A percentile compares a stretch with the other conserved stretches of the same genome.
These are phyloP conservation scores for Anthoceros angustus DNA, from an alignment of 225 moss, liverwort and hornwort species.

Conservation along the genomic window DNA sequence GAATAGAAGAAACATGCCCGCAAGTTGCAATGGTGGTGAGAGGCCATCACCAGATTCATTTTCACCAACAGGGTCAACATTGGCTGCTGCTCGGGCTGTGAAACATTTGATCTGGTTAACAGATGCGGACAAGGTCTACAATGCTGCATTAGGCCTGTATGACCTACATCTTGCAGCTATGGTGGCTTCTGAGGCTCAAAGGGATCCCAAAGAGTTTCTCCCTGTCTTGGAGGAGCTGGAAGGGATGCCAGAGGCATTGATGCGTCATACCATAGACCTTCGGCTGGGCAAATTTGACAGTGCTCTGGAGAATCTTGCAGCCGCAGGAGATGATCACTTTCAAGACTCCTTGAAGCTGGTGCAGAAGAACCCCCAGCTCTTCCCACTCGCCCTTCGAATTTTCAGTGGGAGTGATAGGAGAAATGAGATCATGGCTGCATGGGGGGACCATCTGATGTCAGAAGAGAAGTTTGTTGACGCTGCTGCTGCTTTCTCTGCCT, in stretches of 20 bases:
- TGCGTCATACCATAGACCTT: slow-evolving; percentile 69
- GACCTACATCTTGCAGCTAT: slow-evolving; percentile 95
- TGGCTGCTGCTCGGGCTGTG: slow-evolving; percentile 87
- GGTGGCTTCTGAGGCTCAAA: slow-evolving; percentile 90
- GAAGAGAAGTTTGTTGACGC: slow-evolving; percentile 75
- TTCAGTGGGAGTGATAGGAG: slow-evolving; percentile 30
- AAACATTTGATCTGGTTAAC: slow-evolving; percentile 96
- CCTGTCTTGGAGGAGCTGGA: slow-evolving; percentile 72
- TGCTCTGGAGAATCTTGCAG: slow-evolving; percentile 56
- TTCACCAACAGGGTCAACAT: slow-evolving; percentile 19
- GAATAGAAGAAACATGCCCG: slow-evolving; percentile 31
- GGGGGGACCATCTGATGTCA: slow-evolving; percentile 75
- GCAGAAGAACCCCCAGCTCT: slow-evolving; percentile 44
- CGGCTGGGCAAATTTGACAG: slow-evolving; percentile 72
- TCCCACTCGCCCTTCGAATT: slow-evolving; percentile 51
- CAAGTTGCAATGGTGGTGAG: slow-evolving; percentile 33
- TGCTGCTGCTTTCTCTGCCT: slow-evolving; percentile 76
- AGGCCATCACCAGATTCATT: slow-evolving; percentile 6
- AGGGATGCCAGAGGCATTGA: slow-evolving; percentile 57
- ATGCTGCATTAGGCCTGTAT: slow-evolving; percentile 79
- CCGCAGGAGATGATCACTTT: slow-evolving; percentile 53
- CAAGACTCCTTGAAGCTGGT: slow-evolving; percentile 57
- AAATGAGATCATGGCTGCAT: slow-evolving; percentile 40
- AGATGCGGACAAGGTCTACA: slow-evolving; percentile 66
- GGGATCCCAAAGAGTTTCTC: slow-evolving; percentile 92